A percentile compares a stretch with the other conserved stretches of the same genome.
Evolutionary conservation across 2,329 filamentous ascomycete species (phyloP).

Genomic region (Fusarium pseudograminearum): DNA sequence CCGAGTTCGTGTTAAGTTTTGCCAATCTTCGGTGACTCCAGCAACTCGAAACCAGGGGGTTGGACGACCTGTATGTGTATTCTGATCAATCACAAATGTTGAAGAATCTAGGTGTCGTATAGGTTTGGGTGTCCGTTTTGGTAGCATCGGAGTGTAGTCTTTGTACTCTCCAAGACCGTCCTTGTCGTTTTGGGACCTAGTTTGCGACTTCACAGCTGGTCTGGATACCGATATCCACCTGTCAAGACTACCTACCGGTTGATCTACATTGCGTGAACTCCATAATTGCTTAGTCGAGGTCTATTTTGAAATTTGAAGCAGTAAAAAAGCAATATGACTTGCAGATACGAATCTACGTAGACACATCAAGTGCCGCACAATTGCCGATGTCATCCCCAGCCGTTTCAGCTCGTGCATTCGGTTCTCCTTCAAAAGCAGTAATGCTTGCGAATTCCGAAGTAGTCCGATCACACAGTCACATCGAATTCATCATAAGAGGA

Average conservation of each 20-base stretch:
- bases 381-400: not conserved
- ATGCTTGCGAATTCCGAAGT: not conserved
- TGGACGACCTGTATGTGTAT: not conserved
- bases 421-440: not conserved
- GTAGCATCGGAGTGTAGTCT: not conserved
- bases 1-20: not conserved
- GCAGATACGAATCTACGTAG: not conserved
- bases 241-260: not conserved
- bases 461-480: not conserved
- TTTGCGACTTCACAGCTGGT: not conserved
- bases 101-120: not conserved
- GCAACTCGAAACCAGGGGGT: not conserved
- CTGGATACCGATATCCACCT: not conserved
- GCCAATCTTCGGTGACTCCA: not conserved
- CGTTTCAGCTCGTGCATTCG: not conserved
- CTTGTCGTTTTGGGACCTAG: not conserved
- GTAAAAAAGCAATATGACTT: not conserved
- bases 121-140: not conserved
- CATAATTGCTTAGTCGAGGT: not conserved
- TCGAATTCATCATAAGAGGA: not conserved
- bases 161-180: too few relatives aligned
- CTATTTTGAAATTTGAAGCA: not conserved
- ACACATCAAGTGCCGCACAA: not conserved
- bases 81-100: not conserved
- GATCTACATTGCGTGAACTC: conserved; percentile 1